A percentile compares a stretch with the other conserved stretches of the same genome.
Evolutionary conservation across 2,329 filamentous ascomycete species (phyloP).

Genomic region (Ceratocystis eucalypticola): DNA sequence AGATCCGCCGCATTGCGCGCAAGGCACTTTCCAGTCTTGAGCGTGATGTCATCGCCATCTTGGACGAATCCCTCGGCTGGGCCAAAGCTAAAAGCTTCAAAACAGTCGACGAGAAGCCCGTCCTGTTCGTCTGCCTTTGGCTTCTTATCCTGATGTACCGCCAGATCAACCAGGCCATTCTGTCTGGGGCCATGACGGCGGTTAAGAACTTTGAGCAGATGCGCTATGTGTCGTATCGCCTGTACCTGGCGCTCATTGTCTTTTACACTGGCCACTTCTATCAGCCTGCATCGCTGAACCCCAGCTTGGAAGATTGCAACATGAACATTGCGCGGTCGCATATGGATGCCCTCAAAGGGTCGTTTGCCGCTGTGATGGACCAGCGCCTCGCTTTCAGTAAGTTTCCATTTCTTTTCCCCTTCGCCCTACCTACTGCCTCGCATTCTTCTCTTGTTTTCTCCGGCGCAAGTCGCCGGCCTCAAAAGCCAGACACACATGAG

Average conservation of each 20-base stretch:
- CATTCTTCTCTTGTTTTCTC: background rate
- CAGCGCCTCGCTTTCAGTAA: constrained; percentile 9
- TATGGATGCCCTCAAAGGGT: constrained; percentile 2
- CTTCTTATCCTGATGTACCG: constrained; percentile 37
- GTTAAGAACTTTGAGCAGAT: constrained; percentile 22
- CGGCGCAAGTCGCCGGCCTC: background rate
- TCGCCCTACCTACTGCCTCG: background rate
- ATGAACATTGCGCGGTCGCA: background rate
- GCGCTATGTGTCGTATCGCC: constrained; percentile 10
- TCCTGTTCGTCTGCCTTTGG: constrained; percentile 38
- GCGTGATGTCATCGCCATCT: constrained; percentile 30
- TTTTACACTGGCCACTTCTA: constrained; percentile 22
- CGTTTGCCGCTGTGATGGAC: constrained; percentile 6
- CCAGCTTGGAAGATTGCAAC: constrained; percentile 15
- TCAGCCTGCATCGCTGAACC: constrained; percentile 19
- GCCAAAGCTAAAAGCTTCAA: constrained; percentile 25
- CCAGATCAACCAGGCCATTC: constrained; percentile 26
- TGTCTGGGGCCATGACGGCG: constrained; percentile 19
- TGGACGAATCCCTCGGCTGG: constrained; percentile 30
- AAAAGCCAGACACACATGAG: background rate
- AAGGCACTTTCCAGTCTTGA: constrained; percentile 29
- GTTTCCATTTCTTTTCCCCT: background rate
- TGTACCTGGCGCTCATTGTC: constrained; percentile 21
- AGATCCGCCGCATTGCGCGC: constrained; percentile 30
- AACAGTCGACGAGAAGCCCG: constrained; percentile 29